Percentiles rank a stretch among this genome's conserved stretches.
Conservation (phyloP, 2,329 filamentous ascomycete species). For the Tetracladium maxilliforme region DNA sequence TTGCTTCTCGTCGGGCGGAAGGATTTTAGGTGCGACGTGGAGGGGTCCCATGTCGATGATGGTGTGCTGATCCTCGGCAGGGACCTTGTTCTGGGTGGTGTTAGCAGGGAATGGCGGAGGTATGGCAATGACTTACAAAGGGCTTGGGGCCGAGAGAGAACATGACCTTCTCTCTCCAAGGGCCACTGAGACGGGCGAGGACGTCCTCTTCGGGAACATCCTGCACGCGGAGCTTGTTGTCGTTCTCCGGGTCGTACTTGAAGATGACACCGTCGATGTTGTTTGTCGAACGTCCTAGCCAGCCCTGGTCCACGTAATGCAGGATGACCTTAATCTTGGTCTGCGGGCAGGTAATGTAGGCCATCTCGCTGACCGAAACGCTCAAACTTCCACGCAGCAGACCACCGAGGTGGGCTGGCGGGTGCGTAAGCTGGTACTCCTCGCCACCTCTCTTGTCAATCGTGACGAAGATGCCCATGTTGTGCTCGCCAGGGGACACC, state of each 20-base stretch:
- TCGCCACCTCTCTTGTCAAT: slow-evolving; percentile 69
- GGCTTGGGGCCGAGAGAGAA: slow-evolving; percentile 46
- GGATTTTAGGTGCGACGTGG: slow-evolving; percentile 58
- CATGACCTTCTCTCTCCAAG: slow-evolving; percentile 63
- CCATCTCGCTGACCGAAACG: slow-evolving; percentile 79
- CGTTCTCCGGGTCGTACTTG: slow-evolving; percentile 76
- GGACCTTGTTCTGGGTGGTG: slow-evolving; percentile 24
- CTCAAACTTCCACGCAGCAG: slow-evolving; percentile 76
- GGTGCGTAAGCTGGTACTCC: slow-evolving; percentile 90
- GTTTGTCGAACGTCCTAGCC: slow-evolving; percentile 84
- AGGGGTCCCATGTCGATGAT: slow-evolving; percentile 85
- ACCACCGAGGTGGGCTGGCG: slow-evolving; percentile 82
- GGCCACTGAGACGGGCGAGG: slow-evolving; percentile 67
- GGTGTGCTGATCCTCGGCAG: slow-evolving; percentile 40
- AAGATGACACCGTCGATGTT: slow-evolving; percentile 85
- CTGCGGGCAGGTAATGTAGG: slow-evolving; percentile 79
- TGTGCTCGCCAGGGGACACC: slow-evolving; percentile 83
- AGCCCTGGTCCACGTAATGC: slow-evolving; percentile 87
- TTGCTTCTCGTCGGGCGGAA: slow-evolving; percentile 67
- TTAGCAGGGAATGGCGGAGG: slow-evolving; percentile 2
- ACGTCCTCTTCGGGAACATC: slow-evolving; percentile 80
- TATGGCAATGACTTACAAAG: slow-evolving; percentile 32
- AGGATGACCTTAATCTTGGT: slow-evolving; percentile 85
- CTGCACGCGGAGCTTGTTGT: slow-evolving; percentile 64
- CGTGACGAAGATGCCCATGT: slow-evolving; percentile 89